Percentiles rank a stretch among this genome's conserved stretches.
Evolutionary conservation across 169 alveolate genomes (phyloP).

Genomic region (Cyclospora cayetanensis): DNA sequence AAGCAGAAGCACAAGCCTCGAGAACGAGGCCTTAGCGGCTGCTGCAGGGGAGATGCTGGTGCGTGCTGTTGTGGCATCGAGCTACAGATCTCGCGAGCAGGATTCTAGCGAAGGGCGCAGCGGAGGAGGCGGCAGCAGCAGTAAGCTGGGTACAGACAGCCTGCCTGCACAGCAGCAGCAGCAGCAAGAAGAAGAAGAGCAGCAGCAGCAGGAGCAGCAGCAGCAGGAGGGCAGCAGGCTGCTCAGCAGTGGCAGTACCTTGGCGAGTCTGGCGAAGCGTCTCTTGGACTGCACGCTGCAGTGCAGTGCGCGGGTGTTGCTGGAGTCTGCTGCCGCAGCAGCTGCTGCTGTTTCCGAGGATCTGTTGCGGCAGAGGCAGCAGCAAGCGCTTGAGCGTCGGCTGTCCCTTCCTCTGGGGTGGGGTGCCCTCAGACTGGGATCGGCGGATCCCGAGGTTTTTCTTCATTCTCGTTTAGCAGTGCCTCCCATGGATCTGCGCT

Average conservation of each 20-base stretch:
- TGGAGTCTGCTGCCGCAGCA: constrained; percentile 12
- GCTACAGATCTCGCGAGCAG: neutral
- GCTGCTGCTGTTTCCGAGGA: neutral
- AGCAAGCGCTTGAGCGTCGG: neutral
- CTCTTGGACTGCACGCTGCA: neutral
- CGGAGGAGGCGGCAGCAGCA: neutral
- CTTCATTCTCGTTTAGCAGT: neutral
- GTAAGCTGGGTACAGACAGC: neutral
- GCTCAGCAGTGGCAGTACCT: neutral
- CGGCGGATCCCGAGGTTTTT: neutral
- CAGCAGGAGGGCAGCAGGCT: neutral
- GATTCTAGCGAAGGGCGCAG: neutral
- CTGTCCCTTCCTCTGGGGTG: neutral
- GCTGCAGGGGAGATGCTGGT: constrained; percentile 1
- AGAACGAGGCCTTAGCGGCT: neutral
- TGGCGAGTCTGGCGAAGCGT: neutral
- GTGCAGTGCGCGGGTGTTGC: neutral
- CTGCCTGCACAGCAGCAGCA: no score
- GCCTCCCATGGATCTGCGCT: neutral
- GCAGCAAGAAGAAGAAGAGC: neutral
- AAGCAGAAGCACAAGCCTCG: neutral
- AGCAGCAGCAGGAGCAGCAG: constrained; percentile 12
- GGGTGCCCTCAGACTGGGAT: neutral
- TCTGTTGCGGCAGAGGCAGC: neutral
- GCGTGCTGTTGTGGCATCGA: neutral